A percentile compares a stretch with the other conserved stretches of the same genome.
phyloP scores from a whole-genome alignment of 257 asterid genomes.

The Rubia yunnanensis region DNA sequence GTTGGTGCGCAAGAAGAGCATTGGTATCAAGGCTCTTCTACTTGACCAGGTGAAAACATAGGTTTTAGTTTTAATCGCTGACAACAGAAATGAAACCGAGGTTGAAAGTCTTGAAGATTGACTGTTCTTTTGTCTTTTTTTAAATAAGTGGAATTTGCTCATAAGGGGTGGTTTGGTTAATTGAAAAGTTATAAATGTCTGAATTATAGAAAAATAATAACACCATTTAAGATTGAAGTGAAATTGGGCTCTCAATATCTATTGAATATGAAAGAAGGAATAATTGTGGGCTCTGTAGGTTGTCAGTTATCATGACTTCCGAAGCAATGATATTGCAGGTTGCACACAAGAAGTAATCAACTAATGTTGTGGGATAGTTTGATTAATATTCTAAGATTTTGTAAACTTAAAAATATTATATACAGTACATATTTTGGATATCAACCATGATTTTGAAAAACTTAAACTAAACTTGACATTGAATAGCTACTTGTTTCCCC shows the following conservation, averaged over 20 bases:
- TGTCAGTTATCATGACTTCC: not conserved
- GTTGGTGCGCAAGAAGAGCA: constrained; percentile 72
- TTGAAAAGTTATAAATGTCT: not conserved
- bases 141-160: not conserved
- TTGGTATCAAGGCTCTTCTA: constrained; percentile 87
- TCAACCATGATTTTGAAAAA: too few relatives aligned
- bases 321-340: not conserved
- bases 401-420: too few relatives aligned
- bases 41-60: constrained; percentile 77
- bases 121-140: not conserved
- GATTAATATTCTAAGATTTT: too few relatives aligned
- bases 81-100: not conserved
- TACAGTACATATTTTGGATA: too few relatives aligned
- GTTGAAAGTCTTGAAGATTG: not conserved
- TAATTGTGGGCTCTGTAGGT: not conserved
- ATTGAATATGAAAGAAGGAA: not conserved
- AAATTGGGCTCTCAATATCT: not conserved
- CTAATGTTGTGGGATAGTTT: not conserved
- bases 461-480: too few relatives aligned
- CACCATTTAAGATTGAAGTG: not conserved
- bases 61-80: not conserved
- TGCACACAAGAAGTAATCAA: not conserved
- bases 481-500: not conserved
- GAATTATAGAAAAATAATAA: not conserved
- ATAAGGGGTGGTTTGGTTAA: not conserved